Conservation (phyloP, 2,329 filamentous ascomycete genomes). For the Fusarium setosum region DNA sequence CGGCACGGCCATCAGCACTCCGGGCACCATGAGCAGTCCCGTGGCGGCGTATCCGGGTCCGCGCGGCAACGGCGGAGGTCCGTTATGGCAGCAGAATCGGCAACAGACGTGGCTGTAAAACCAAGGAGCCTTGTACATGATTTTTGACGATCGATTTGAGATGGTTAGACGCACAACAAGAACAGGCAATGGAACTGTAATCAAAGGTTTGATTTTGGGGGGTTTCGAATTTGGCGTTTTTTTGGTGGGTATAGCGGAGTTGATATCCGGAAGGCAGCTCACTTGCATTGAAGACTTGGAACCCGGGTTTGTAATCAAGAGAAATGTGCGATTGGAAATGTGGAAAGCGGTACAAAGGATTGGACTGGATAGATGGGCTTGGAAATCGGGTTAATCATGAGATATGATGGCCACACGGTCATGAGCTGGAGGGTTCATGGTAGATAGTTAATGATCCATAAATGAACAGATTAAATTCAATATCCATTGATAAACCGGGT, state of each 20-base stretch:
- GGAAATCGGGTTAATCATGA: slow-evolving; percentile 23
- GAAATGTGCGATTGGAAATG: not conserved
- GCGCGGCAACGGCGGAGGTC: slow-evolving; percentile 49
- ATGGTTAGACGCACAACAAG: slow-evolving; percentile 11
- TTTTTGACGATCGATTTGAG: slow-evolving; percentile 4
- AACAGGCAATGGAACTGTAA: not conserved
- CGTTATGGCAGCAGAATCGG: slow-evolving; percentile 67
- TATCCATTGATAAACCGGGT: too few species aligned
- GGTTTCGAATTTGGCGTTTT: slow-evolving; percentile 14
- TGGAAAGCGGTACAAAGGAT: slow-evolving; percentile 4
- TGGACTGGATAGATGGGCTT: slow-evolving; percentile 15
- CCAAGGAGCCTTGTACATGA: slow-evolving; percentile 53
- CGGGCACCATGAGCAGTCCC: slow-evolving; percentile 31
- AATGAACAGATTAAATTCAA: slow-evolving; percentile 5
- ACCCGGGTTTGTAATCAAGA: slow-evolving; percentile 11
- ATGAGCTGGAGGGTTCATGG: slow-evolving; percentile 6
- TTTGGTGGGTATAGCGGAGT: slow-evolving; percentile 20
- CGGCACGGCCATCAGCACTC: slow-evolving; percentile 32
- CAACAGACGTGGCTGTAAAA: slow-evolving; percentile 58
- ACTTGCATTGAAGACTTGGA: slow-evolving; percentile 10
- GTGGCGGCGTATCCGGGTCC: slow-evolving; percentile 38
- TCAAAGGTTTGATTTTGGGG: slow-evolving; percentile 2
- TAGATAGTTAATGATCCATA: slow-evolving; percentile 33
- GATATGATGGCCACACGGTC: slow-evolving; percentile 32
- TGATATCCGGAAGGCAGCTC: slow-evolving; percentile 15